A percentile compares a stretch with the other conserved stretches of the same genome.
Evolutionary conservation across 257 asterid species (phyloP).

Genomic region (Ophiorrhiza pumila): DNA sequence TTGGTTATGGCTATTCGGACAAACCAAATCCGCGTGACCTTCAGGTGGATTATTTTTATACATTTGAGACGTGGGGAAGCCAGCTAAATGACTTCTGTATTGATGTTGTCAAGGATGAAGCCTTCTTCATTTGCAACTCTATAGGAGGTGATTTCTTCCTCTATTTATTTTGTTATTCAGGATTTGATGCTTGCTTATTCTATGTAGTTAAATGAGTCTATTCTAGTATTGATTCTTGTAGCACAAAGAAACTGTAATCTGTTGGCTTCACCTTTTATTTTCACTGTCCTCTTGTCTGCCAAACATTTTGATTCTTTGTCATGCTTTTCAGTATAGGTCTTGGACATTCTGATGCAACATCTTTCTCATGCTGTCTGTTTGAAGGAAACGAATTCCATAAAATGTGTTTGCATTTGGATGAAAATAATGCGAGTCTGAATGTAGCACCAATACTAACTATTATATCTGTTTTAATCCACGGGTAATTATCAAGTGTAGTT

Average conservation of each 20-base stretch:
- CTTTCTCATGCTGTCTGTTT: neutral
- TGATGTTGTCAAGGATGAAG: conserved; percentile 61
- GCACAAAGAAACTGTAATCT: neutral
- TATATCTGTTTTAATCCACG: neutral
- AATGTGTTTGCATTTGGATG: neutral
- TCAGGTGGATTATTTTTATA: conserved; percentile 51
- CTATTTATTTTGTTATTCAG: conserved; percentile 1
- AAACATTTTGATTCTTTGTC: neutral
- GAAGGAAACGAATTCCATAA: neutral
- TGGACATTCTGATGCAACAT: neutral
- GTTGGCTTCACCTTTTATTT: too few species aligned
- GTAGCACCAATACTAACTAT: neutral
- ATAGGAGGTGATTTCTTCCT: conserved; percentile 70
- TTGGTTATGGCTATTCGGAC: conserved; percentile 97
- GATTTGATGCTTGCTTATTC: neutral
- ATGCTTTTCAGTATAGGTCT: neutral
- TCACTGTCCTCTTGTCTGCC: too few species aligned
- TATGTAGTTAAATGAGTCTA: neutral
- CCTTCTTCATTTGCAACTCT: conserved; percentile 86
- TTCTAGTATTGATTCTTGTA: neutral
- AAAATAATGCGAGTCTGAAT: neutral
- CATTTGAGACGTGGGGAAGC: conserved; percentile 93
- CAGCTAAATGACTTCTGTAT: conserved; percentile 86
- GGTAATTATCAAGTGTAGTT: neutral
- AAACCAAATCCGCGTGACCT: conserved; percentile 78